Conservation (phyloP, 257 asterid species). For the Scutellaria barbata region DNA sequence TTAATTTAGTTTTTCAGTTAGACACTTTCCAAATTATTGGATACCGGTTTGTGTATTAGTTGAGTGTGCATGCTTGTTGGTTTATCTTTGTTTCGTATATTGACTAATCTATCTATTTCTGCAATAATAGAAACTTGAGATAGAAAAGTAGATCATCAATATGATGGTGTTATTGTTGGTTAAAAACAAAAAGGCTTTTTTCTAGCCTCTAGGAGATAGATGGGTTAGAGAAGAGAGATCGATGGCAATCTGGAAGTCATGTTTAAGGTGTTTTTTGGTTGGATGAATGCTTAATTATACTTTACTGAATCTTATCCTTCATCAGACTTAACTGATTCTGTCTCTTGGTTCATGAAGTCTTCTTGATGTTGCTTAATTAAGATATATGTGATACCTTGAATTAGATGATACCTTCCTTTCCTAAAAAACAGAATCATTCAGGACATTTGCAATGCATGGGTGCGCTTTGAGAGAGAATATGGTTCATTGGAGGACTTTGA, state of each 20-base stretch:
- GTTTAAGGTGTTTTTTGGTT: background rate
- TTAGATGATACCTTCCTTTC: slow-evolving; percentile 70
- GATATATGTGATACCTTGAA: slow-evolving; percentile 47
- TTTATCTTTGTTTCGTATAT: slow-evolving; percentile 6
- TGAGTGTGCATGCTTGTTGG: background rate
- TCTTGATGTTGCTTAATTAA: slow-evolving; percentile 32
- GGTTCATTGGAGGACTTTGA: slow-evolving; percentile 87
- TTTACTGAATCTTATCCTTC: slow-evolving; percentile 24
- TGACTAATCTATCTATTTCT: background rate
- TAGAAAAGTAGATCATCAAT: background rate
- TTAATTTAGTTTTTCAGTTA: background rate
- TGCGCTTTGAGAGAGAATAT: slow-evolving; percentile 91
- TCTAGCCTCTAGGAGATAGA: background rate
- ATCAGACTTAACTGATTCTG: slow-evolving; percentile 21
- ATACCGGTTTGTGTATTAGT: background rate
- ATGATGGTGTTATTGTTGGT: slow-evolving; percentile 17
- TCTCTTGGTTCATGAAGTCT: slow-evolving; percentile 14
- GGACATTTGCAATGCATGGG: slow-evolving; percentile 94
- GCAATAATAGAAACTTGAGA: background rate
- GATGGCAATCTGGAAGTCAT: slow-evolving; percentile 1
- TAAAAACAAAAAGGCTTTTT: background rate
- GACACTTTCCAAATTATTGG: background rate
- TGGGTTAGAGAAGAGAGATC: slow-evolving; percentile 8
- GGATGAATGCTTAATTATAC: slow-evolving; percentile 24
- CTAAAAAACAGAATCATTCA: slow-evolving; percentile 89